phyloP scores from a whole-genome alignment of 116 monocot species.

The Papilionanthe hybrid region DNA sequence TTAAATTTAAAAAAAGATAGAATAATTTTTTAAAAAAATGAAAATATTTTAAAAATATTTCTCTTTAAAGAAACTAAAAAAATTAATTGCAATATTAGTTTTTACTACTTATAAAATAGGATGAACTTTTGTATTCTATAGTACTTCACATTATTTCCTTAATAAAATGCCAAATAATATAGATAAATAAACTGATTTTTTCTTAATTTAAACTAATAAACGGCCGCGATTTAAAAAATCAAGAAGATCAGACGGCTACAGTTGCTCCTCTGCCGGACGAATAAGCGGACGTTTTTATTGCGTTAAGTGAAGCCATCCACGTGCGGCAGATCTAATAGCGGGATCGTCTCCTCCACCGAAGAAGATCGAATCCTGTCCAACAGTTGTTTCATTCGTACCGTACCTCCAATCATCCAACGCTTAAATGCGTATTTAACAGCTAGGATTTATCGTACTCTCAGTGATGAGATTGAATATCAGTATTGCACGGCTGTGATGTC shows the following conservation, averaged over 20 bases:
- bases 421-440: not conserved
- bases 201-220: not conserved
- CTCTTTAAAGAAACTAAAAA: too few species aligned
- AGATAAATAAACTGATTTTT: not conserved
- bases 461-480: too few species aligned
- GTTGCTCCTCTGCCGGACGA: not conserved
- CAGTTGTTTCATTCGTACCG: not conserved
- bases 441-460: not conserved
- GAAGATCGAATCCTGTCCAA: conserved; percentile 1
- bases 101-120: not conserved
- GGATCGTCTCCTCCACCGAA: not conserved
- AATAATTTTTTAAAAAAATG: too few species aligned
- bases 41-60: too few species aligned
- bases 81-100: too few species aligned
- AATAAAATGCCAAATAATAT: too few species aligned
- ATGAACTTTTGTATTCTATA: too few species aligned
- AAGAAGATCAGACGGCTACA: not conserved
- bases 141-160: too few species aligned
- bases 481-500: too few species aligned
- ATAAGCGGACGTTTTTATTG: not conserved
- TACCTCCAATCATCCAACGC: not conserved
- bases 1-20: too few species aligned
- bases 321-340: not conserved
- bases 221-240: too few species aligned
- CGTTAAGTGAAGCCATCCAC: not conserved